Conservation (phyloP, 202 grass and related monocot genomes). For the Saccharum hybrid region DNA sequence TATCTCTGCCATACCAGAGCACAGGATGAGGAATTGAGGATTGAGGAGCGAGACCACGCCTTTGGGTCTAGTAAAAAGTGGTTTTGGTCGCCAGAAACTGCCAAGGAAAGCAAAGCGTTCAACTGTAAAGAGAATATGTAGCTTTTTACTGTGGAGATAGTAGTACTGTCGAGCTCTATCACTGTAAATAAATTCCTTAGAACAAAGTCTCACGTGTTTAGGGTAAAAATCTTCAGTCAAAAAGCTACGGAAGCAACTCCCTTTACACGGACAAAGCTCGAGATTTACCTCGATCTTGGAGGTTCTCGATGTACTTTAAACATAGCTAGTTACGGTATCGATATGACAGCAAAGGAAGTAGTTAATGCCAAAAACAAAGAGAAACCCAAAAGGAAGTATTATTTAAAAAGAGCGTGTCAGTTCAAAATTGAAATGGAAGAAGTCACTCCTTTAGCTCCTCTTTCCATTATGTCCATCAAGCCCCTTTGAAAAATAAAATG, state of each 20-base stretch:
- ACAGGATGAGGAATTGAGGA: too few relatives aligned
- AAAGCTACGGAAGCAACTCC: slow-evolving; percentile 40
- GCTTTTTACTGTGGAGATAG: too few relatives aligned
- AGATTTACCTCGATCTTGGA: slow-evolving; percentile 28
- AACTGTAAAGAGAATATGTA: too few relatives aligned
- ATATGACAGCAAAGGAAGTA: background rate
- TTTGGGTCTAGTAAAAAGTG: too few relatives aligned
- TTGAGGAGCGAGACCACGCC: too few relatives aligned
- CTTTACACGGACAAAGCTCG: slow-evolving; percentile 12
- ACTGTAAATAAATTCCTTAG: background rate
- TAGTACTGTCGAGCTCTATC: background rate
- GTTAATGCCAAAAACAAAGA: background rate
- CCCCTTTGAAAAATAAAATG: too few relatives aligned
- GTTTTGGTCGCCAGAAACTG: too few relatives aligned
- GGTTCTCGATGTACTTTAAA: background rate
- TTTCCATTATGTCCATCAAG: too few relatives aligned
- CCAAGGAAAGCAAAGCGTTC: too few relatives aligned
- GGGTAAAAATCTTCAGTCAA: slow-evolving; percentile 42
- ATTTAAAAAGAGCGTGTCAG: background rate
- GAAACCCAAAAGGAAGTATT: background rate
- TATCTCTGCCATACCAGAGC: too few relatives aligned
- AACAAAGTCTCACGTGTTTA: slow-evolving; percentile 29
- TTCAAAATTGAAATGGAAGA: background rate
- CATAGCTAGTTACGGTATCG: background rate
- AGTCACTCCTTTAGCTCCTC: background rate